Percentiles rank a stretch among this genome's conserved stretches.
Evolutionary conservation across 768 basidiomycete species (phyloP).

Genomic region (Hortiboletus campestris): DNA sequence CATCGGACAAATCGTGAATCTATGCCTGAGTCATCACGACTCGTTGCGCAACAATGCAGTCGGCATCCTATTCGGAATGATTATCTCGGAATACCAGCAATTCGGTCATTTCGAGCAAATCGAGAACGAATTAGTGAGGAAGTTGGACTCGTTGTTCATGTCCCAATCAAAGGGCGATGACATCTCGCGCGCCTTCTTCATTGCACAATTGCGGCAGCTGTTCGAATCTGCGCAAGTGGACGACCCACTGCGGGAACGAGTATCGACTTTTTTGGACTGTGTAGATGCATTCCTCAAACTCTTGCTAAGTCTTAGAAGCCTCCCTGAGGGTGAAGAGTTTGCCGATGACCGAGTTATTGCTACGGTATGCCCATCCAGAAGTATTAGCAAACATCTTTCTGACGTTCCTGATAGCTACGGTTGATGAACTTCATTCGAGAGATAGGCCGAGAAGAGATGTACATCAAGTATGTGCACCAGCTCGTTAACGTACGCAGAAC

Average conservation of each 20-base stretch:
- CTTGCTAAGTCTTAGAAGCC: constrained; percentile 77
- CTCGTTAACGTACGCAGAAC: constrained; percentile 71
- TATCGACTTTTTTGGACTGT: constrained; percentile 81
- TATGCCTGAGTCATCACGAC: constrained; percentile 95
- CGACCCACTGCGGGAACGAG: constrained; percentile 70
- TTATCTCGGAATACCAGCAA: constrained; percentile 86
- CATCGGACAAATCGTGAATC: constrained; percentile 85
- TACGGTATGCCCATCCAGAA: constrained; percentile 48
- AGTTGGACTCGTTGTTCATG: constrained; percentile 90
- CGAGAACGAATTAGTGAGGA: constrained; percentile 88
- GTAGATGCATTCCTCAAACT: constrained; percentile 93
- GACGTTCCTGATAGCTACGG: constrained; percentile 52
- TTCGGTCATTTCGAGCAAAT: constrained; percentile 84
- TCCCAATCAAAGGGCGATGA: constrained; percentile 89
- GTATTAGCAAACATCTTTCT: constrained; percentile 1
- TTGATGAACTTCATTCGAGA: constrained; percentile 93
- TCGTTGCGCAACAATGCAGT: constrained; percentile 87
- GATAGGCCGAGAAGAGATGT: constrained; percentile 90
- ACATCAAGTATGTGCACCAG: constrained; percentile 94
- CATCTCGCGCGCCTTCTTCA: constrained; percentile 89
- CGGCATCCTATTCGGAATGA: constrained; percentile 93
- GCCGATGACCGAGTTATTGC: constrained; percentile 93
- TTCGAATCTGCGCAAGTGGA: constrained; percentile 85
- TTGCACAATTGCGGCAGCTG: constrained; percentile 83
- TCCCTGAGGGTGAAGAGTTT: constrained; percentile 92